Percentiles rank a stretch among this genome's conserved stretches.
Conservation (phyloP, 1,284 basidiomycete genomes). For the Exobasidium rhododendri region DNA sequence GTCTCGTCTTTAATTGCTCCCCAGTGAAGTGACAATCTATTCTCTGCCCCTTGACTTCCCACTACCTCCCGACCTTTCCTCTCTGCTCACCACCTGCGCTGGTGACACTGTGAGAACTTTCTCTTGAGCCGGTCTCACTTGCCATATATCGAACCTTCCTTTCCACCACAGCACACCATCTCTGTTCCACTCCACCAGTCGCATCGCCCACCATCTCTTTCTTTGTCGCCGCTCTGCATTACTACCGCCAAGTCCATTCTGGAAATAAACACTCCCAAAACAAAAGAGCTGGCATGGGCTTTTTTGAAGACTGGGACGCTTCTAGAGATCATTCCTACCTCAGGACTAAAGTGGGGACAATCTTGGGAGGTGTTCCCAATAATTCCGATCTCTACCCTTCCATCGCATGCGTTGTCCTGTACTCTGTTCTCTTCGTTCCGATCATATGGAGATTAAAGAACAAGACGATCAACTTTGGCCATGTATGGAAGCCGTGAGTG, state of each 20-base stretch:
- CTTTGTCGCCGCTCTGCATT: not conserved
- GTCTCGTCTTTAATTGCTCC: too few species aligned
- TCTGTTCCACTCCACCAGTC: not conserved
- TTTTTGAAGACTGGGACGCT: not conserved
- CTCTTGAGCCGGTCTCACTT: not conserved
- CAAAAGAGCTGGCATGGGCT: not conserved
- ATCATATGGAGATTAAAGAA: constrained; percentile 6
- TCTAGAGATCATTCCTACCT: not conserved
- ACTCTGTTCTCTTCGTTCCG: constrained; percentile 2
- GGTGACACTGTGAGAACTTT: not conserved
- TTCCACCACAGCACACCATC: not conserved
- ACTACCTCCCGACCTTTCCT: not conserved
- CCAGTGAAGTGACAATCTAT: too few species aligned
- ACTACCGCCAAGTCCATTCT: not conserved
- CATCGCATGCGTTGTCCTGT: not conserved
- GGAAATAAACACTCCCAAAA: not conserved
- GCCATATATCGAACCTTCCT: too few species aligned
- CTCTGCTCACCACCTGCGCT: not conserved
- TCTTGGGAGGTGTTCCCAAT: constrained; percentile 8
- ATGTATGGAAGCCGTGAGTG: constrained; percentile 9
- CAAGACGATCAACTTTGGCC: not conserved
- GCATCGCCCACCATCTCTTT: not conserved
- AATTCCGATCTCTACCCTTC: constrained; percentile 4
- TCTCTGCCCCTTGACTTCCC: too few species aligned
- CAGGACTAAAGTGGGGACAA: constrained; percentile 1